These are phyloP conservation scores for Aureobasidium sp. DNA, from an alignment of 2,329 filamentous ascomycete genomes.

Conservation along the genomic window DNA sequence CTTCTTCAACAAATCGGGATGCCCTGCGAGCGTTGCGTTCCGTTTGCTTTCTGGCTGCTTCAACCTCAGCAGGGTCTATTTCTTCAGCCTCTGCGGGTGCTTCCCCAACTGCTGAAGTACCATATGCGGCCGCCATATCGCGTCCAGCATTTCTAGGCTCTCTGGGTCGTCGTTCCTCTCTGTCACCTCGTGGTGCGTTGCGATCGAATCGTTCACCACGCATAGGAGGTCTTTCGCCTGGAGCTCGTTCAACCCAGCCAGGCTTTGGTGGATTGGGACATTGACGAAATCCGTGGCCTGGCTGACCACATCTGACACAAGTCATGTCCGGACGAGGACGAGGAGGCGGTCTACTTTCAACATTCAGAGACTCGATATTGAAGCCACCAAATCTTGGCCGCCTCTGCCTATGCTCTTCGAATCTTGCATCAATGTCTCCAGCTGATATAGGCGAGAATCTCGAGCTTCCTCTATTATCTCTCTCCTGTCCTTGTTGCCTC, in stretches of 20 bases:
- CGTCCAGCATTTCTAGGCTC: neutral
- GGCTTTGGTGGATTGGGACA: conserved; percentile 8
- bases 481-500: neutral
- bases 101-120: neutral
- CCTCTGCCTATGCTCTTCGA: conserved; percentile 16
- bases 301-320: conserved; percentile 5
- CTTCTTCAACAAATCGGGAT: conserved; percentile 9
- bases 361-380: conserved; percentile 1
- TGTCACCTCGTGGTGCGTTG: neutral
- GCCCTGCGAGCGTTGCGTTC: conserved; percentile 11
- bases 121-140: conserved; percentile 5
- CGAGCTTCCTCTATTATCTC: neutral
- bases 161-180: conserved; percentile 4
- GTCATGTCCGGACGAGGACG: neutral
- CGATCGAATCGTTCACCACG: neutral
- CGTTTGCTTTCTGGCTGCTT: conserved; percentile 12
- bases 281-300: neutral
- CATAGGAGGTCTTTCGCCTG: neutral
- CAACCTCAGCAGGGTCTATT: neutral
- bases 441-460: neutral
- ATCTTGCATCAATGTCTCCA: conserved; percentile 16
- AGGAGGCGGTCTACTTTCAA: neutral
- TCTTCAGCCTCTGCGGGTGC: neutral
- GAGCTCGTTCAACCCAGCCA: conserved; percentile 4
- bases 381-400: neutral